Conservation (phyloP, 192 early-diverging fungal species). For the Geosiphon pyriformis region DNA sequence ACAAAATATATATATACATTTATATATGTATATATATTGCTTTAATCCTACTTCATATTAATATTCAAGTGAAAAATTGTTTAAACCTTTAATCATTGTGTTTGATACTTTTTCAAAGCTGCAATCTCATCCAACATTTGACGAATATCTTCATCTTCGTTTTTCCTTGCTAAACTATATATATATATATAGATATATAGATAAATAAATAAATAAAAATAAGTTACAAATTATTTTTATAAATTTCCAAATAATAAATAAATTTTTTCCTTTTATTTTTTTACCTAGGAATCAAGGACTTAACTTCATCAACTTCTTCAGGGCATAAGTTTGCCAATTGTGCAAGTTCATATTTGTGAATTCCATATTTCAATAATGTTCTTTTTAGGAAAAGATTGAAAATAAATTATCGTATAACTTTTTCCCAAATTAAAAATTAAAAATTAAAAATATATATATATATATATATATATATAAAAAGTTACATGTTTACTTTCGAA, state of each 20-base stretch:
- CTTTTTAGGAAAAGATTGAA: background rate
- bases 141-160: slow-evolving; percentile 19
- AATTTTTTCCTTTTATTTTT: background rate
- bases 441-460: background rate
- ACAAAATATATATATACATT: too few species aligned
- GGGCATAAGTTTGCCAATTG: slow-evolving; percentile 90
- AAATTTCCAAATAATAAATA: background rate
- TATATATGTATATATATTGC: too few species aligned
- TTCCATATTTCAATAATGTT: slow-evolving; percentile 18
- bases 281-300: slow-evolving; percentile 85
- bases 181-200: background rate
- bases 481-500: slow-evolving; percentile 14
- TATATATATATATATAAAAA: background rate
- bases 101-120: slow-evolving; percentile 16
- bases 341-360: slow-evolving; percentile 59
- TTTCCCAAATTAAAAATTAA: background rate
- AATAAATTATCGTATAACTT: background rate
- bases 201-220: background rate
- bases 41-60: too few species aligned
- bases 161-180: slow-evolving; percentile 7
- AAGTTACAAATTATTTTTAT: too few species aligned
- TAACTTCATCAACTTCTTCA: slow-evolving; percentile 87
- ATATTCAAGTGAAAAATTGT: too few species aligned
- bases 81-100: too few species aligned
- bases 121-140: slow-evolving; percentile 20